Percentiles rank a stretch among this genome's conserved stretches.
These are phyloP conservation scores for Aspergillus olivimuriae DNA, from an alignment of 495 filamentous ascomycete genomes.

Conservation along the genomic window DNA sequence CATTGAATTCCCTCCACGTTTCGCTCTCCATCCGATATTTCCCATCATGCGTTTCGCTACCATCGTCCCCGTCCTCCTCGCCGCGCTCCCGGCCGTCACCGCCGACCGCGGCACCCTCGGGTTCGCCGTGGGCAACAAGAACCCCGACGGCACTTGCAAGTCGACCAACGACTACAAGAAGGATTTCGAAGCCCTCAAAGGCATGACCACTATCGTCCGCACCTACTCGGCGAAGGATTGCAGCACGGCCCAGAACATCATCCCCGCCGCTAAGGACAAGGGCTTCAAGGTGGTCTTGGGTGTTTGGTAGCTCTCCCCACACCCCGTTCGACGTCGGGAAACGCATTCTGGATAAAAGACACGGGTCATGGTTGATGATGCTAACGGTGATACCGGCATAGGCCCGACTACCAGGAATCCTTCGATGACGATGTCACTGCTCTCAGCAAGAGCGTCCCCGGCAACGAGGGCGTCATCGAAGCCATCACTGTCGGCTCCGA, in stretches of 20 bases:
- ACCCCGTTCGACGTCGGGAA: too few species aligned
- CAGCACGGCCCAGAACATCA: constrained; percentile 56
- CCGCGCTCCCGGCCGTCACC: constrained; percentile 35
- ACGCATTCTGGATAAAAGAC: background rate
- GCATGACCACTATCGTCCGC: constrained; percentile 55
- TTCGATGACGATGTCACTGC: constrained; percentile 58
- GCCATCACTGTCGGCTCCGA: constrained; percentile 77
- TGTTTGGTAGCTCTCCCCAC: constrained; percentile 53
- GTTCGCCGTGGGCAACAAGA: constrained; percentile 44
- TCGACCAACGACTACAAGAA: constrained; percentile 52
- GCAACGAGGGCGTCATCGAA: constrained; percentile 55
- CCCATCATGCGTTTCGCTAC: constrained; percentile 40
- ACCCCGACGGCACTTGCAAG: constrained; percentile 59
- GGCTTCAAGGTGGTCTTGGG: constrained; percentile 72
- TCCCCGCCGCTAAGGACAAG: constrained; percentile 65
- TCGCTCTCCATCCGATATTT: background rate
- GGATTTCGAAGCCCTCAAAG: constrained; percentile 58
- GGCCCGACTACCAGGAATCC: constrained; percentile 62
- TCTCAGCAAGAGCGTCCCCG: constrained; percentile 45
- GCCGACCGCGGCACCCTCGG: constrained; percentile 42
- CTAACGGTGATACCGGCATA: constrained; percentile 19
- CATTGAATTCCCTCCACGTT: background rate
- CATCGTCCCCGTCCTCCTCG: constrained; percentile 34
- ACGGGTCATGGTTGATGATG: background rate
- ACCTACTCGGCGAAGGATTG: constrained; percentile 63